Evolutionary conservation across 108 stramenopile species (phyloP).

Genomic region (Cyclostephanos invisitatus): DNA sequence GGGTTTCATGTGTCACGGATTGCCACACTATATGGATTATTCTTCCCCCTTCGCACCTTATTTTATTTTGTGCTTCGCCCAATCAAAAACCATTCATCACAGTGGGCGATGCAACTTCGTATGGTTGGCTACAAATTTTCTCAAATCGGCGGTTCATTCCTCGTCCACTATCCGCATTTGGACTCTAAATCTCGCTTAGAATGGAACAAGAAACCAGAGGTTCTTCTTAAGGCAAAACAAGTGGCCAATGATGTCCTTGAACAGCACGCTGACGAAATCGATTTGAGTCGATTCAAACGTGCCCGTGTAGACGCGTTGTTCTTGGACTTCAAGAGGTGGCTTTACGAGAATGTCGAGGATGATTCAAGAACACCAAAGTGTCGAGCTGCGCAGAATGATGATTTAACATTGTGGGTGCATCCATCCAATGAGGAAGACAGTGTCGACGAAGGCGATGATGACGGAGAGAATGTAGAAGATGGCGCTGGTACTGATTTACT

Average conservation of each 20-base stretch:
- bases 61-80: background rate
- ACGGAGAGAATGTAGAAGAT: conserved; percentile 1
- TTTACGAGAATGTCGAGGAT: conserved; percentile 52
- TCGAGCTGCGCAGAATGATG: conserved; percentile 68
- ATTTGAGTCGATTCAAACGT: conserved; percentile 58
- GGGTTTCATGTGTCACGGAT: background rate
- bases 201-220: conserved; percentile 73
- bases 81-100: background rate
- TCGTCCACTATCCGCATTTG: conserved; percentile 84
- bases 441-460: background rate
- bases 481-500: background rate
- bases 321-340: conserved; percentile 76
- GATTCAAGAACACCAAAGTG: conserved; percentile 53
- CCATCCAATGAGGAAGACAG: background rate
- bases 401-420: conserved; percentile 65
- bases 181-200: conserved; percentile 58
- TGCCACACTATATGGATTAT: background rate
- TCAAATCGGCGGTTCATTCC: conserved; percentile 72
- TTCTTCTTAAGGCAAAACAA: conserved; percentile 12
- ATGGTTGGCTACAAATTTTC: conserved; percentile 60
- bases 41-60: background rate
- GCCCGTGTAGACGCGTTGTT: conserved; percentile 75
- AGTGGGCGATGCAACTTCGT: conserved; percentile 79
- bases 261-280: conserved; percentile 17
- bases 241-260: conserved; percentile 7